Evolutionary conservation across 495 filamentous ascomycete species (phyloP).

Genomic region (Aspergillus olivimuriae): DNA sequence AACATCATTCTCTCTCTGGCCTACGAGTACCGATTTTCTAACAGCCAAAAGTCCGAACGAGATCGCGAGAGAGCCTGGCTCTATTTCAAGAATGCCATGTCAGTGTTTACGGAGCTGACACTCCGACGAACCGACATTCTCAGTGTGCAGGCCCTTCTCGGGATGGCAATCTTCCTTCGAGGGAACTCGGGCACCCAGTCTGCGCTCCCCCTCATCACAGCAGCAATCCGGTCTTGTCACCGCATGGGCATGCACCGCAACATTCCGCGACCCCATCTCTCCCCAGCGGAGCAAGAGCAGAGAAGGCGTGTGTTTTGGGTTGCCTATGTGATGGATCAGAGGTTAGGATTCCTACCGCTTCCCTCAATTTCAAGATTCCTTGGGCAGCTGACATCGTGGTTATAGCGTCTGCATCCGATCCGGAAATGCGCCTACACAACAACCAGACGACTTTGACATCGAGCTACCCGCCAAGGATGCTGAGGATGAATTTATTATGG

Average conservation of each 20-base stretch:
- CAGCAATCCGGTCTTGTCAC: constrained; percentile 82
- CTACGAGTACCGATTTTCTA: constrained; percentile 83
- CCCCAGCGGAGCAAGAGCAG: constrained; percentile 80
- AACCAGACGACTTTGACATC: constrained; percentile 95
- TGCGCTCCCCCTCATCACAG: constrained; percentile 80
- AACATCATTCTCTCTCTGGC: constrained; percentile 89
- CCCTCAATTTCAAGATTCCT: not conserved
- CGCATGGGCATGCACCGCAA: constrained; percentile 94
- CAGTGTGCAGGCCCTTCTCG: constrained; percentile 88
- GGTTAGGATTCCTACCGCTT: constrained; percentile 35
- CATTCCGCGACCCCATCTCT: constrained; percentile 76
- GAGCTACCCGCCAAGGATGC: constrained; percentile 75
- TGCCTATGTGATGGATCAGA: constrained; percentile 89
- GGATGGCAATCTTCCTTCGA: constrained; percentile 91
- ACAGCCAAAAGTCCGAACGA: constrained; percentile 74
- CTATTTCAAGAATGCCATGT: constrained; percentile 94
- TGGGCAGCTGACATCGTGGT: constrained; percentile 1
- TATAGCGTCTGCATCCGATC: constrained; percentile 71
- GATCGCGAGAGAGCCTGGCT: constrained; percentile 86
- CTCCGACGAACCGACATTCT: constrained; percentile 90
- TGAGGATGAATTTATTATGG: constrained; percentile 65
- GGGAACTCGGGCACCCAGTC: constrained; percentile 92
- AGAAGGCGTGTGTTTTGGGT: constrained; percentile 97
- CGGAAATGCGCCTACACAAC: constrained; percentile 82
- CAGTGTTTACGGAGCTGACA: constrained; percentile 80